Conservation (phyloP, 305 asterid species). For the Fraxinus nigra region DNA sequence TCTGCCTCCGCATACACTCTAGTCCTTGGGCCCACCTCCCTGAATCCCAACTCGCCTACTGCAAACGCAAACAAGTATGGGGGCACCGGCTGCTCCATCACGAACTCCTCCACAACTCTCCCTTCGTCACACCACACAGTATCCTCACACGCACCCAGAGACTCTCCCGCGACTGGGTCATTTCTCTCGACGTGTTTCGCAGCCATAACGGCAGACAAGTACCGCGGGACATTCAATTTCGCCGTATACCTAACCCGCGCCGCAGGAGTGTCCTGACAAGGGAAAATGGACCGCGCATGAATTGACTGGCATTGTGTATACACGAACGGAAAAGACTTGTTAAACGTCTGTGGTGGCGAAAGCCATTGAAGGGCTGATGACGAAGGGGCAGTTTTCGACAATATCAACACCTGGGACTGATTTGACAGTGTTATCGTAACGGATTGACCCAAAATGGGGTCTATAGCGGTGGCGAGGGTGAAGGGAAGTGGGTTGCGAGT, state of each 20-base stretch:
- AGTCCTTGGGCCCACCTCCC: slow-evolving; percentile 92
- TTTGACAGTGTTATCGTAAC: slow-evolving; percentile 48
- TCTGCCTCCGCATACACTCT: slow-evolving; percentile 71
- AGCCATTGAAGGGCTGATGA: slow-evolving; percentile 96
- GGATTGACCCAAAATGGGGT: slow-evolving; percentile 66
- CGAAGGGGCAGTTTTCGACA: slow-evolving; percentile 53
- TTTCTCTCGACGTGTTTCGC: slow-evolving; percentile 56
- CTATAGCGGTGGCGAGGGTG: slow-evolving; percentile 44
- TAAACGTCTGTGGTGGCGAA: slow-evolving; percentile 73
- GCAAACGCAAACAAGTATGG: slow-evolving; percentile 93
- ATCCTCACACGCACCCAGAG: slow-evolving; percentile 58
- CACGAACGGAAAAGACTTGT: slow-evolving; percentile 67
- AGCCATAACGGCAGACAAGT: slow-evolving; percentile 76
- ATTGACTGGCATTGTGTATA: slow-evolving; percentile 91
- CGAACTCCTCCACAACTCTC: slow-evolving; percentile 79
- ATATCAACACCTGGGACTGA: slow-evolving; percentile 52
- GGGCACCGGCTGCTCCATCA: slow-evolving; percentile 89
- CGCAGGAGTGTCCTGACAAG: slow-evolving; percentile 95
- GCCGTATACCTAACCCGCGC: slow-evolving; percentile 68
- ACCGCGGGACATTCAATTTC: slow-evolving; percentile 58
- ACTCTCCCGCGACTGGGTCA: slow-evolving; percentile 46
- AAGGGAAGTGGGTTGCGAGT: slow-evolving; percentile 54
- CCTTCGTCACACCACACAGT: slow-evolving; percentile 69
- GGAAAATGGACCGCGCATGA: slow-evolving; percentile 92
- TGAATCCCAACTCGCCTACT: slow-evolving; percentile 74